These are phyloP conservation scores for Alternaria metachromatica DNA, from an alignment of 2,329 filamentous ascomycete genomes.

Conservation along the genomic window DNA sequence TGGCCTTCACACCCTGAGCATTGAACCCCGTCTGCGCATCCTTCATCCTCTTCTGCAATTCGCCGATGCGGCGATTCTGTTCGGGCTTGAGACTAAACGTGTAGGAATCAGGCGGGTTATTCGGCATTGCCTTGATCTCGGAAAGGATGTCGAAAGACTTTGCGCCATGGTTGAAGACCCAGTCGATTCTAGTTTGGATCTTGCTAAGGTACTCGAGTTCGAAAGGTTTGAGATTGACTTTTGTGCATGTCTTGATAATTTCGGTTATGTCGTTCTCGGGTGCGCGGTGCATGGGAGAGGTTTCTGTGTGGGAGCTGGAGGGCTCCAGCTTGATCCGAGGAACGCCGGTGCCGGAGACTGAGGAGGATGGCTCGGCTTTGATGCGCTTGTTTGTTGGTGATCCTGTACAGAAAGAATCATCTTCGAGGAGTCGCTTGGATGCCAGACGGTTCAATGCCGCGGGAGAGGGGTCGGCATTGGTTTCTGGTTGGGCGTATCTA, in stretches of 20 bases:
- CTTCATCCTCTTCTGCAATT: neutral
- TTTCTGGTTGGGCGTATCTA: neutral
- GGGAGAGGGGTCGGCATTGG: neutral
- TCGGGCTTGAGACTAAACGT: neutral
- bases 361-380: neutral
- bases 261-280: neutral
- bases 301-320: neutral
- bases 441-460: neutral
- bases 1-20: neutral
- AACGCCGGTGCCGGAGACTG: neutral
- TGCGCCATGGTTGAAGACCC: neutral
- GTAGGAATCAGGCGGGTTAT: accelerated
- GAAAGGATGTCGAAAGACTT: neutral
- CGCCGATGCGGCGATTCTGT: neutral
- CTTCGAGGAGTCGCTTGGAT: neutral
- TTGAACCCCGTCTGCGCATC: neutral
- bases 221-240: neutral
- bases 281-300: neutral
- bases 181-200: neutral
- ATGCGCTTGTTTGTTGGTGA: neutral
- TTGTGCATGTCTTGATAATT: neutral
- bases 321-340: neutral
- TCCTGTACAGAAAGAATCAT: neutral
- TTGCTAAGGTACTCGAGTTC: neutral
- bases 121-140: neutral